A percentile compares a stretch with the other conserved stretches of the same genome.
Conservation (phyloP, 2,329 filamentous ascomycete species). For the Phyllosticta paracitricarpa region DNA sequence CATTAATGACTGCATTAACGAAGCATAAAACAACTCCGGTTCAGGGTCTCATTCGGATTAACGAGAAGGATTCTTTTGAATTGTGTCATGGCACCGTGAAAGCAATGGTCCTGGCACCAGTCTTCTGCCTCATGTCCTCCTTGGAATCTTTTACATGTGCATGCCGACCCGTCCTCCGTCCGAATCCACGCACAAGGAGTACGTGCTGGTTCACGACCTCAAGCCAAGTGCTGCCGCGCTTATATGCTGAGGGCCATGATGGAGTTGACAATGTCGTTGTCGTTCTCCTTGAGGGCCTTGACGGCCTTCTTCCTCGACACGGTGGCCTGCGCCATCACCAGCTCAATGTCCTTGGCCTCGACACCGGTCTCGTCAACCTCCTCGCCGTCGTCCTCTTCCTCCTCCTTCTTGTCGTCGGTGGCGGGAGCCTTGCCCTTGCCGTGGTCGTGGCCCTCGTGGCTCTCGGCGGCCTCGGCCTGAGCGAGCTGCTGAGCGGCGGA, state of each 20-base stretch:
- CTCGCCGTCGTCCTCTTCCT: slow-evolving; percentile 82
- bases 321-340: slow-evolving; percentile 95
- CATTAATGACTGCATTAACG: not conserved
- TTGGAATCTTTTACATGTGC: slow-evolving; percentile 8
- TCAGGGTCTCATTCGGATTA: not conserved
- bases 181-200: not conserved
- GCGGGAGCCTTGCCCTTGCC: slow-evolving; percentile 56
- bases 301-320: slow-evolving; percentile 97
- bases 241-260: slow-evolving; percentile 83
- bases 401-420: slow-evolving; percentile 54
- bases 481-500: slow-evolving; percentile 93
- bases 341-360: slow-evolving; percentile 98
- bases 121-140: slow-evolving; percentile 1
- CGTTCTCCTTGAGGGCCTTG: slow-evolving; percentile 97
- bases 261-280: slow-evolving; percentile 99
- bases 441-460: slow-evolving; percentile 49
- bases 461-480: slow-evolving; percentile 53
- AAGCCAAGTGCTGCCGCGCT: not conserved
- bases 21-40: not conserved
- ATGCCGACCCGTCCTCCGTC: slow-evolving; percentile 6
- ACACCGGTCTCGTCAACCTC: slow-evolving; percentile 91
- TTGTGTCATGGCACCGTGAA: slow-evolving; percentile 8
- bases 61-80: slow-evolving; percentile 10
- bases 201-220: not conserved
- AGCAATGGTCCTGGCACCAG: slow-evolving; percentile 6